Evolutionary conservation across 768 basidiomycete genomes (phyloP), one percentile per base, ranked within the genome.

Genomic region (Collybia nuda): DNA sequence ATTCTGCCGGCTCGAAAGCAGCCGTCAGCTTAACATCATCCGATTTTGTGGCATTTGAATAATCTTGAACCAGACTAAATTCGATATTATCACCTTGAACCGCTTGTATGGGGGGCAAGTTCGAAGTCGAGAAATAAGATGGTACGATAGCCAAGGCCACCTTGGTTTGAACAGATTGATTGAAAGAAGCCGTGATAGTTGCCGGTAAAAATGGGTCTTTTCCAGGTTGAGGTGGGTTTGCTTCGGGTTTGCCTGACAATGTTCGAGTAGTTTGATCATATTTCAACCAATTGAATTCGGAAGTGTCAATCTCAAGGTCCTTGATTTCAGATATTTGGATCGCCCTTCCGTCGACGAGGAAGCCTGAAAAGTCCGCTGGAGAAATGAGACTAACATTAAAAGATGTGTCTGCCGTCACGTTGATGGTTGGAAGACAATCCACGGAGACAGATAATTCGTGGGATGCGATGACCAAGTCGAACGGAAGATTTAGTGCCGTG

Each of bases 91-190:
- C 65, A 7, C 81, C 82, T 12, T 79, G 80, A 21, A 74, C 70
- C 35, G 75, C 77, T 42, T 79, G 68, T 43, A 87, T 68, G 18
- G 82, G 73, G 15, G 87, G 81, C 39, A 92, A 67, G 26, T 71
- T 67, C 18, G 81, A 70, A 18, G 71, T 54, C 9, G 78, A 70
- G 70, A 97, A 96, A 64, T 81, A 89, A 3, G 91, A 88, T 3
- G 86, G 78, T 7, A 86, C 81, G 18, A 90, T 64, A 22, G 79
- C 79, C 54, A 98, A 60, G 2, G 80, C 72, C 28, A 95, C 72
- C 54, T 75, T 83, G 17, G 86, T 83, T 17, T 74, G 67, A 51
- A 91, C 57, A 0, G 80, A 78, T 64, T 93, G 86, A 59, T 89
- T 85, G 66, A 86, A 84, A 15, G 72, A 64, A 1, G 88, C 79